These are phyloP conservation scores for Epichloe bromicola DNA, from an alignment of 2,329 filamentous ascomycete genomes.

Conservation along the genomic window DNA sequence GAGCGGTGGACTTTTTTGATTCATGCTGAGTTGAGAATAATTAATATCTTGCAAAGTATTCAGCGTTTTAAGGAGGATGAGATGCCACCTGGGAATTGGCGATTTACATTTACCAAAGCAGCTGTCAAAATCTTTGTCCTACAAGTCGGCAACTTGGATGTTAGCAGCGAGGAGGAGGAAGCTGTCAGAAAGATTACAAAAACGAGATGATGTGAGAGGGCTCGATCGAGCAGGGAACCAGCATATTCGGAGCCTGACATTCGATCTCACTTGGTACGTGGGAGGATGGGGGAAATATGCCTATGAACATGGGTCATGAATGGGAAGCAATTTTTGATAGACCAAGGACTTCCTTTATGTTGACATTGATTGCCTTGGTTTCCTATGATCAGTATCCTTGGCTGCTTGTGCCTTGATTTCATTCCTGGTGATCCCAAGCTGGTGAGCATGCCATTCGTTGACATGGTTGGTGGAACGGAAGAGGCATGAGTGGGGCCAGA, in stretches of 20 bases:
- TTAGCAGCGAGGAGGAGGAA: background rate
- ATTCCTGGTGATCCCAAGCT: background rate
- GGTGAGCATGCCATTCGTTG: too few relatives aligned
- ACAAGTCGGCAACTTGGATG: background rate
- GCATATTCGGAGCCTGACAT: constrained; percentile 1
- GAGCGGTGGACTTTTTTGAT: background rate
- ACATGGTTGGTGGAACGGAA: background rate
- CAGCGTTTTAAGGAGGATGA: background rate
- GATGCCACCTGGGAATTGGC: background rate
- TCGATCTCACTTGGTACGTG: background rate
- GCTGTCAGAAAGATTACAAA: background rate
- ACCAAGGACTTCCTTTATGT: background rate
- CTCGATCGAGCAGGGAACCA: background rate
- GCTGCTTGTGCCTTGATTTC: background rate
- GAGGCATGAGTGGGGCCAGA: background rate
- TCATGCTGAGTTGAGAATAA: background rate
- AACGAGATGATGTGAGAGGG: background rate
- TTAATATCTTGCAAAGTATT: constrained; percentile 3
- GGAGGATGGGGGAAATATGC: background rate
- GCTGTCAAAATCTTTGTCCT: background rate
- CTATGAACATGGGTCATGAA: constrained; percentile 2
- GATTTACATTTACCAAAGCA: background rate
- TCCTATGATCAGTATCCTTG: background rate
- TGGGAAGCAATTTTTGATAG: constrained; percentile 1
- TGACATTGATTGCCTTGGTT: background rate